Evolutionary conservation across 2,329 filamentous ascomycete species (phyloP), one percentile per base, ranked within the genome.

Genomic region (Apiospora sp.): DNA sequence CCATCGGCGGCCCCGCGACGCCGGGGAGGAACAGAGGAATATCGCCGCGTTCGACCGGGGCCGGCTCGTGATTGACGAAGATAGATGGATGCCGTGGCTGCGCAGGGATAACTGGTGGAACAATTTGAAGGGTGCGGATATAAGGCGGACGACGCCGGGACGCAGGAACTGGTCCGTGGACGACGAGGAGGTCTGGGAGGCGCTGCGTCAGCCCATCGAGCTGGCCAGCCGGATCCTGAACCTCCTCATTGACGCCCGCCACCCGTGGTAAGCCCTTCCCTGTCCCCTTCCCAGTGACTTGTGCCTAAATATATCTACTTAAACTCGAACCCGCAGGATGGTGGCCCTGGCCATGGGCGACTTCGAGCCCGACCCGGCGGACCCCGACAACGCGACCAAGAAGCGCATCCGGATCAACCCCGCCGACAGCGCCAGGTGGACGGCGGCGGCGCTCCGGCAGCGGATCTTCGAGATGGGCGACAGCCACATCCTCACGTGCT

Each of bases 41-140:
- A 7, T 3, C 34, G n/a, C 19, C 3, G 58, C 30, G 14, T 64
- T 64, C 58, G 34, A 64, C 3, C 34, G n/a, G 13, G 58, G 58
- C 30, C 37, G 19, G 14, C 34, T 64, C 19, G 34, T 41, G 19
- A 13, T 64, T 1, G 58, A 64, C 34, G 58, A 64, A 34, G 2
- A 6, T 2, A 64, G n/a, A 13, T 64, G 58, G 58, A 12, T 64
- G 10, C 58, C 58, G 10, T 64, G 58, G 58, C 19, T 64, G 34
- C 34, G 58, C 10, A 41, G 58, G 58, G 58, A 64, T 5, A 64
- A 64, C 6, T 64, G 58, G 58, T 64, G 58, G 58, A 41, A 41
- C 30, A 41, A n/a, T 8, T 12, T 12, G 3, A 10, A 6, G 19
- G 10, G 22, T 4, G 22, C 3, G 10, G 58, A 64, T n/a, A 10